A percentile compares a stretch with the other conserved stretches of the same genome.
phyloP scores from a whole-genome alignment of 305 asterid species.

The Andrographis paniculata region DNA sequence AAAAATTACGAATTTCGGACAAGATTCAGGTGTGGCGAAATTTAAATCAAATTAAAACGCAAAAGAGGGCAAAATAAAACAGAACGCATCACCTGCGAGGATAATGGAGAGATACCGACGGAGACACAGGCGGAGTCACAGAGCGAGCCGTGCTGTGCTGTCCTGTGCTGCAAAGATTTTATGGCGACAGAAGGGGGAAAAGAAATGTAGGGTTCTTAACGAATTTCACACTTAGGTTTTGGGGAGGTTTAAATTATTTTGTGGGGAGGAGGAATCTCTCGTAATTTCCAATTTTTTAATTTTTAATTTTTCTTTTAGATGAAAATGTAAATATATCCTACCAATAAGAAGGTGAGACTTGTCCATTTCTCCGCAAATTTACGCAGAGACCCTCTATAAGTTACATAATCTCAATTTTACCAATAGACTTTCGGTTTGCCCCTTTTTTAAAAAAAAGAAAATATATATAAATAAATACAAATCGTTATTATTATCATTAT shows the following conservation, averaged over 20 bases:
- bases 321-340: neutral
- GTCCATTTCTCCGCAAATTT: no score
- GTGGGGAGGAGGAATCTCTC: neutral
- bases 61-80: neutral
- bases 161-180: no score
- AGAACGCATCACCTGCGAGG: neutral
- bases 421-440: no score
- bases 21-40: neutral
- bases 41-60: no score
- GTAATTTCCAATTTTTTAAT: neutral
- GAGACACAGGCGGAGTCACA: neutral
- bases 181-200: neutral
- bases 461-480: no score
- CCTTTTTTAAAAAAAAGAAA: no score
- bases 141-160: neutral
- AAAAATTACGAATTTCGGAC: neutral
- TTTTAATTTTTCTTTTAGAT: neutral
- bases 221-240: neutral
- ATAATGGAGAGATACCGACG: neutral
- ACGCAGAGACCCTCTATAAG: no score
- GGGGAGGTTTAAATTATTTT: constrained; percentile 2
- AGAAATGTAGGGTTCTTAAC: neutral
- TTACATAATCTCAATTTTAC: no score
- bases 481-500: no score
- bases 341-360: no score